Conservation (phyloP, 2,329 filamentous ascomycete species). For the Ceratocystis eucalypticola region DNA sequence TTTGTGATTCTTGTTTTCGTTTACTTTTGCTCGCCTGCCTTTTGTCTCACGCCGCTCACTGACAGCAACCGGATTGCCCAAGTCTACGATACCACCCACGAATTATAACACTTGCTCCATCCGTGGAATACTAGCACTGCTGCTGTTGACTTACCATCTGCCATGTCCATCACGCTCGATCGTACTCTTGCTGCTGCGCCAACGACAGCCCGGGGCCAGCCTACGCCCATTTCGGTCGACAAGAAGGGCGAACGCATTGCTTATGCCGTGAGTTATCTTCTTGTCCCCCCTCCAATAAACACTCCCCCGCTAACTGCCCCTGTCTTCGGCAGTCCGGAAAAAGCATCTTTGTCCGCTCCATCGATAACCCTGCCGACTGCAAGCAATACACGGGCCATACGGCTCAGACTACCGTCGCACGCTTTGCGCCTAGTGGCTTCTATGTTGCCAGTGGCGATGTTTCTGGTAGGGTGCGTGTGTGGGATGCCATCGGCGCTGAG, state of each 20-base stretch:
- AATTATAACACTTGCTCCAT: not conserved
- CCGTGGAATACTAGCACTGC: not conserved
- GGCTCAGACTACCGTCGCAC: constrained; percentile 74
- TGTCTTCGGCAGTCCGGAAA: constrained; percentile 59
- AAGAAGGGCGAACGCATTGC: constrained; percentile 81
- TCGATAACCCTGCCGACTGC: constrained; percentile 72
- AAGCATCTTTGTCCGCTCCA: constrained; percentile 88
- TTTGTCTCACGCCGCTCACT: not conserved
- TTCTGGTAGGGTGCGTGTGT: constrained; percentile 72
- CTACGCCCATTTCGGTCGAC: constrained; percentile 79
- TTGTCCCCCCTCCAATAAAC: not conserved
- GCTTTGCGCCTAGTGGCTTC: constrained; percentile 87
- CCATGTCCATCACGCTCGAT: constrained; percentile 43
- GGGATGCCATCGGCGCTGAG: constrained; percentile 75
- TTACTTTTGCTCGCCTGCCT: not conserved
- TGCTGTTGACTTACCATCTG: not conserved
- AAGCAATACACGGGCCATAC: constrained; percentile 92
- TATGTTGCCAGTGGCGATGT: constrained; percentile 88
- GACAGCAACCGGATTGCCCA: not conserved
- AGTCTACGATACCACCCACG: not conserved
- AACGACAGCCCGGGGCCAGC: constrained; percentile 68
- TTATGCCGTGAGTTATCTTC: constrained; percentile 57
- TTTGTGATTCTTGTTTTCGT: no score
- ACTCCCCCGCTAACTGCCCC: not conserved
- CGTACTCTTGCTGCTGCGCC: constrained; percentile 77